Base-by-base conservation (phyloP, 108 stramenopile genomes). In the Fragilaria radians region DNA sequence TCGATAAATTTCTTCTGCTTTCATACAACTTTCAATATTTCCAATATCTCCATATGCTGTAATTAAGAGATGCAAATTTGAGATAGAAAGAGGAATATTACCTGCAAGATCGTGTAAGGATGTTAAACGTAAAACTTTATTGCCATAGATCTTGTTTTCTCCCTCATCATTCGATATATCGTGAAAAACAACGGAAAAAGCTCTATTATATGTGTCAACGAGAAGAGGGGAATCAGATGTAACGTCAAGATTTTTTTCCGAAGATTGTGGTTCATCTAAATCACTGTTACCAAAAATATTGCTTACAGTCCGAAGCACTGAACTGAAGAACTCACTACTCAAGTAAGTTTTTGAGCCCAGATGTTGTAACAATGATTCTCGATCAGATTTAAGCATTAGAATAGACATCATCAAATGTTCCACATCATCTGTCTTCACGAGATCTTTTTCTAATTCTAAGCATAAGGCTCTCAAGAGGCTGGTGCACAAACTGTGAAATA, bases 1-100 rank as follows among this genome's bases (percentile, higher is more conserved):
- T 23, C 26, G 26, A 23, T 27, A 52, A 52, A 52, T 52, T 26
- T 26, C 2, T 52, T 52, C 52, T 24, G 52, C 52, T 4, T 52
- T 52, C 27, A 18, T 52, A 18, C 25, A 23, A 23, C 24, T 26
- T 26, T 23, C 52, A 1, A 52, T 18, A 2, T 23, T 52, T 18
- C 5, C 52, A 3, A 52, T 26, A 27, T 23, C 52, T 27, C 52
- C 52, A 52, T 27, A 26, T 3, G 52, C 3, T 2, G 18, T 22
- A 27, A 52, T 3, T 17, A 52, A 23, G 26, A 26, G 22, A 26
- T 27, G 18, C 11, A 52, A 52, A 3, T 26, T 26, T 23, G 24
- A 18, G 24, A 24, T 26, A 23, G 11, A 26, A 26, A 52, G 26
- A 17, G 22, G 26, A 1, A 27, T 52, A 18, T 26, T 27, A 27